Evolutionary conservation across 306 rosid species (phyloP).

Genomic region (Gastrolobium bilobum): DNA sequence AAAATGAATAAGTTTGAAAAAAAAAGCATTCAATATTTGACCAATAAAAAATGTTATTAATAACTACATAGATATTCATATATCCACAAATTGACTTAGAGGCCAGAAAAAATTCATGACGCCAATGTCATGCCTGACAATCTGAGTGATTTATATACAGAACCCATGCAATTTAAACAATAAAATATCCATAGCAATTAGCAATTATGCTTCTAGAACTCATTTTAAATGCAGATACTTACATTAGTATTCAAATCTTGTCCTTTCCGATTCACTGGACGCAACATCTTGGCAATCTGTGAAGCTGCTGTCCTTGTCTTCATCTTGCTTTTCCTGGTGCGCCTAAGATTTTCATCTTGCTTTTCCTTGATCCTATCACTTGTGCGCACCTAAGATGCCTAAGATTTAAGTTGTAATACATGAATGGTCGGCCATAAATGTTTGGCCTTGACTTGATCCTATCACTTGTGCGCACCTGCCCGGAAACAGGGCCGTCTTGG

Average conservation of each 20-base stretch:
- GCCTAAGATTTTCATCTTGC: slow-evolving; percentile 58
- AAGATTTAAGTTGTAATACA: too few relatives aligned
- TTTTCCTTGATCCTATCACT: slow-evolving; percentile 84
- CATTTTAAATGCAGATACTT: slow-evolving; percentile 31
- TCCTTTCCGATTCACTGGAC: slow-evolving; percentile 54
- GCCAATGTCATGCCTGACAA: slow-evolving; percentile 24
- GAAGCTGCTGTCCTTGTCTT: slow-evolving; percentile 85
- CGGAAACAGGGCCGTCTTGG: slow-evolving; percentile 65
- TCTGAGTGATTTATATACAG: not conserved
- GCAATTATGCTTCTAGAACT: slow-evolving; percentile 35
- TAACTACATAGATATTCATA: not conserved
- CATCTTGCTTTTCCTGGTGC: slow-evolving; percentile 62
- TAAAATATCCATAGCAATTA: not conserved
- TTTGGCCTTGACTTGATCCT: too few relatives aligned
- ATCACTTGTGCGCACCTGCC: too few relatives aligned
- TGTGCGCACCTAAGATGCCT: too few relatives aligned
- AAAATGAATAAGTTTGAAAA: not conserved
- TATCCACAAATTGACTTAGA: slow-evolving; percentile 20
- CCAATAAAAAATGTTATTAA: not conserved
- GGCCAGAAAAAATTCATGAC: not conserved
- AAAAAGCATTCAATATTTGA: not conserved
- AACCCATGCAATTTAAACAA: slow-evolving; percentile 9
- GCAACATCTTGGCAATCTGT: slow-evolving; percentile 77
- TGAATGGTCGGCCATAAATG: too few relatives aligned
- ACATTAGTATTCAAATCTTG: slow-evolving; percentile 56